Evolutionary conservation across 2,329 filamentous ascomycete genomes (phyloP).

Genomic region (Aspergillus unguis): DNA sequence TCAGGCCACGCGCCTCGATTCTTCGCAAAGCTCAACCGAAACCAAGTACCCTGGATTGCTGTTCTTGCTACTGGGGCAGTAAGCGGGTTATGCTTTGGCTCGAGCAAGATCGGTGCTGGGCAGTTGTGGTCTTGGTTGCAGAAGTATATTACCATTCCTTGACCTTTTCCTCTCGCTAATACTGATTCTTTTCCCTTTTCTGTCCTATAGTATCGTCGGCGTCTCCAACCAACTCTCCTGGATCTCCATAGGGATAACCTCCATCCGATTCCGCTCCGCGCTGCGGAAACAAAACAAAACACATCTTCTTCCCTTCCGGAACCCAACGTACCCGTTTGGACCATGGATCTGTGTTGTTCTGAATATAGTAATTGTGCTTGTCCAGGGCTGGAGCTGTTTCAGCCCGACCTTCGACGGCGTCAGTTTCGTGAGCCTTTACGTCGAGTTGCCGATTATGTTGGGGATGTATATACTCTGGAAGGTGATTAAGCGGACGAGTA

Average conservation of each 20-base stretch:
- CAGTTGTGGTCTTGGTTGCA: conserved; percentile 66
- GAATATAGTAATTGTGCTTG: conserved; percentile 59
- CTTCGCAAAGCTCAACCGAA: conserved; percentile 51
- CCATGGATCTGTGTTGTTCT: conserved; percentile 56
- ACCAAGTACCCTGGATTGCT: conserved; percentile 53
- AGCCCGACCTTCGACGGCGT: conserved; percentile 52
- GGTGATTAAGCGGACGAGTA: conserved; percentile 45
- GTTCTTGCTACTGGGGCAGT: conserved; percentile 55
- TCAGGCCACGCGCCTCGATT: conserved; percentile 56
- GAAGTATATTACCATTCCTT: conserved; percentile 45
- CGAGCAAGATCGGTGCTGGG: conserved; percentile 63
- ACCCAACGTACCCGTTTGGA: conserved; percentile 64
- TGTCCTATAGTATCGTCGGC: conserved; percentile 52
- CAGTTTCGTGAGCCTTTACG: conserved; percentile 55
- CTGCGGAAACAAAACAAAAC: conserved; percentile 58
- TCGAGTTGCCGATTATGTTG: conserved; percentile 61
- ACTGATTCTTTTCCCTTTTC: neutral
- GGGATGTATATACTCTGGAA: conserved; percentile 58
- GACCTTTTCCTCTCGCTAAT: neutral
- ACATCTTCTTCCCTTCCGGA: conserved; percentile 61
- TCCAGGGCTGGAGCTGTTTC: conserved; percentile 61
- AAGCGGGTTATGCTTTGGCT: conserved; percentile 60
- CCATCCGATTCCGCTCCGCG: conserved; percentile 61
- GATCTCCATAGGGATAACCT: conserved; percentile 61
- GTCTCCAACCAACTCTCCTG: conserved; percentile 67